phyloP scores from a whole-genome alignment of 768 basidiomycete genomes.

The Lepiota brunneoincarnata region DNA sequence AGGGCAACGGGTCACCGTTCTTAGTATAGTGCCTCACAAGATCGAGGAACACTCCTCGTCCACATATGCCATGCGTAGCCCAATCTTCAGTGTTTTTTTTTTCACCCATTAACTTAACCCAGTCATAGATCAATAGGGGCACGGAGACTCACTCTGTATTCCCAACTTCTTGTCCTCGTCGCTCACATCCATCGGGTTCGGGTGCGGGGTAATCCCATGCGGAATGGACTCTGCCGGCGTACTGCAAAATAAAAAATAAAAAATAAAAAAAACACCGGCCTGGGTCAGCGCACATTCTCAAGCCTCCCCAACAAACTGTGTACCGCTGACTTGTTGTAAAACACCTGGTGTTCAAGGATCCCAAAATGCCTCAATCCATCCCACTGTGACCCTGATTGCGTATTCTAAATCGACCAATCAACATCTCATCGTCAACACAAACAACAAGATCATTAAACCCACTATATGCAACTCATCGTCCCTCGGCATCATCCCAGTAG shows the following conservation, averaged over 20 bases:
- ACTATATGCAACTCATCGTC: constrained; percentile 62
- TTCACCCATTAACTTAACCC: too few relatives aligned
- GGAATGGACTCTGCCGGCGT: constrained; percentile 41
- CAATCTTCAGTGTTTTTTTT: constrained; percentile 63
- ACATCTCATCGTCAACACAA: not conserved
- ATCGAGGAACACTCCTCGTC: constrained; percentile 67
- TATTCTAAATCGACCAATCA: constrained; percentile 42
- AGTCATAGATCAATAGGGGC: not conserved
- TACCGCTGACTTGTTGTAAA: constrained; percentile 55
- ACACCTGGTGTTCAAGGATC: constrained; percentile 47
- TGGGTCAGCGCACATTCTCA: not conserved
- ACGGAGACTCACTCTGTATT: constrained; percentile 54
- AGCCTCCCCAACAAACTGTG: not conserved
- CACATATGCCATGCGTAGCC: constrained; percentile 69
- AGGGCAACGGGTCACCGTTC: constrained; percentile 40
- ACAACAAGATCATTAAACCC: constrained; percentile 12
- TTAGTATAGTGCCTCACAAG: constrained; percentile 52
- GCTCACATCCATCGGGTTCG: constrained; percentile 48
- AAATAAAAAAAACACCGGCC: too few relatives aligned
- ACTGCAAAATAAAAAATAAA: constrained; percentile 24
- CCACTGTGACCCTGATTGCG: constrained; percentile 72
- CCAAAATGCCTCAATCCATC: constrained; percentile 65
- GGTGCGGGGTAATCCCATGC: constrained; percentile 42
- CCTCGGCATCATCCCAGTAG: constrained; percentile 23
- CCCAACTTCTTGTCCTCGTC: constrained; percentile 48